These are phyloP conservation scores for Eimeria praecox DNA, from an alignment of 169 alveolate genomes.

Conservation along the genomic window DNA sequence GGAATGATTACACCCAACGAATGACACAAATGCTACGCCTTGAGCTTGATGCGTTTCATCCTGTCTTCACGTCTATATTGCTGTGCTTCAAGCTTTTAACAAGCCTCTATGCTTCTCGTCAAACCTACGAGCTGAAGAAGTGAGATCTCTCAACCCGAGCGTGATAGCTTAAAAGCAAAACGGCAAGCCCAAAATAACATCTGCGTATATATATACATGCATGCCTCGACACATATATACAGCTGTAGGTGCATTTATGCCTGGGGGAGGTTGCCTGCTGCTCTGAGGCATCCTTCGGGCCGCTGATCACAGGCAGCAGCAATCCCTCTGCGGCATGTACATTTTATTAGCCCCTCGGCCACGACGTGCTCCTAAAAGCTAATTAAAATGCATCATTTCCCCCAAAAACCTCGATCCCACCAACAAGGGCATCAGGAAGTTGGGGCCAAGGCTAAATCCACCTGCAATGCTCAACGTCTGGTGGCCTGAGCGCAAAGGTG, in stretches of 20 bases:
- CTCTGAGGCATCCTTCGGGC: not conserved
- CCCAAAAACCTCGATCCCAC: not conserved
- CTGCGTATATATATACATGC: not conserved
- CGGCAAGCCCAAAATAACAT: too few relatives aligned
- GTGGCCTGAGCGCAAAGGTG: not conserved
- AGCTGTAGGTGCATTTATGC: too few relatives aligned
- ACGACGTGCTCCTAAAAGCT: not conserved
- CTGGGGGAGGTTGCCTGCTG: not conserved
- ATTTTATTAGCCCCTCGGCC: not conserved
- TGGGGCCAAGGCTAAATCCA: not conserved
- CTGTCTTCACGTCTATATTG: too few relatives aligned
- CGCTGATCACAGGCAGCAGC: not conserved
- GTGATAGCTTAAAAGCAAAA: not conserved
- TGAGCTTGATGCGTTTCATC: too few relatives aligned
- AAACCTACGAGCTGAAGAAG: too few relatives aligned
- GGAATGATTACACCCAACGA: too few relatives aligned
- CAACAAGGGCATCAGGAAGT: not conserved
- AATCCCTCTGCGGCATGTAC: not conserved
- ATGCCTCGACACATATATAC: not conserved
- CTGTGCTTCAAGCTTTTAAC: too few relatives aligned
- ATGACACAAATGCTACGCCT: too few relatives aligned
- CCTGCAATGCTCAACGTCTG: not conserved
- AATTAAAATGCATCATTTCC: not conserved
- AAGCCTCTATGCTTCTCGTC: too few relatives aligned
- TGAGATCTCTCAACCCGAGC: not conserved